Percentiles rank a stretch among this genome's conserved stretches.
phyloP scores from a whole-genome alignment of 164 flowering plant species.

The grape (Vitis vinifera) region ASM3070453v1 NC_081810.1:376001-376500 shows the following conservation, averaged over 20 bases:
- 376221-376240: slow-evolving; percentile 94
- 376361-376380: slow-evolving; percentile 75
- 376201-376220: slow-evolving; percentile 84
- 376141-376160: slow-evolving; percentile 88
- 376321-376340: neutral
- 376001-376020: too few relatives aligned
- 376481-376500: too few relatives aligned
- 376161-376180: slow-evolving; percentile 92
- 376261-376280: neutral
- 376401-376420: slow-evolving; percentile 79
- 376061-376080: too few relatives aligned
- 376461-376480: too few relatives aligned
- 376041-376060: too few relatives aligned
- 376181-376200: slow-evolving; percentile 92
- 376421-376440: slow-evolving; percentile 67
- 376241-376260: slow-evolving; percentile 73
- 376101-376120: neutral
- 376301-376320: neutral
- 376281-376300: neutral
- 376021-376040: too few relatives aligned
- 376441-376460: neutral
- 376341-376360: slow-evolving; percentile 26
- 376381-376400: slow-evolving; percentile 85
- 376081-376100: neutral
- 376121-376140: neutral